Percentiles rank a stretch among this genome's conserved stretches.
Conservation (phyloP, 208 protist genomes). For the Balamuthia mandrillaris region DNA sequence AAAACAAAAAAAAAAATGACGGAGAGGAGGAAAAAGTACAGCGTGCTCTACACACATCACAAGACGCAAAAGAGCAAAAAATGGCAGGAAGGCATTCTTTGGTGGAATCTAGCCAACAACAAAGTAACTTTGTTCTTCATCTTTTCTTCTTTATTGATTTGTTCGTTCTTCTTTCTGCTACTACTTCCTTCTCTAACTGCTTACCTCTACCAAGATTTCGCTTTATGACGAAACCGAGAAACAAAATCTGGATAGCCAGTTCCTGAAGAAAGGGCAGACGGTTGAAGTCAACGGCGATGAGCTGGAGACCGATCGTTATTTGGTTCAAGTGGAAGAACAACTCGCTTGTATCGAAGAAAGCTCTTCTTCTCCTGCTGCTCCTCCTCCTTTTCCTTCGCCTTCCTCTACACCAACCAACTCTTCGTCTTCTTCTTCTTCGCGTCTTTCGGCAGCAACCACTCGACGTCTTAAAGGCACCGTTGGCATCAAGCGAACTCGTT, state of each 20-base stretch:
- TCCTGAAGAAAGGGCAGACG: neutral
- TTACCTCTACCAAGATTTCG: neutral
- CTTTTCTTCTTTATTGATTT: neutral
- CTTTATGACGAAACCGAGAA: constrained; percentile 35
- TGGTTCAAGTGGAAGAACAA: neutral
- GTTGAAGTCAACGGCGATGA: neutral
- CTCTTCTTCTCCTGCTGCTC: too few species aligned
- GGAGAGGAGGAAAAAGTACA: too few species aligned
- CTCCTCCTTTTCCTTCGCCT: too few species aligned
- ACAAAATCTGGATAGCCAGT: constrained; percentile 7
- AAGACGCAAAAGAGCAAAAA: constrained; percentile 31
- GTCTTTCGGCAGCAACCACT: too few species aligned
- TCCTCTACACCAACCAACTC: too few species aligned
- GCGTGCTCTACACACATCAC: constrained; percentile 28
- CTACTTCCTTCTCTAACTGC: neutral
- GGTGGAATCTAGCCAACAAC: neutral
- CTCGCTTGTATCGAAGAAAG: too few species aligned
- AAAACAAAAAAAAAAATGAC: too few species aligned
- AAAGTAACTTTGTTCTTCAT: neutral
- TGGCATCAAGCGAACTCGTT: too few species aligned
- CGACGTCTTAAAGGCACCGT: too few species aligned
- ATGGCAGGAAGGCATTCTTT: constrained; percentile 15
- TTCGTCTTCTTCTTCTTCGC: too few species aligned
- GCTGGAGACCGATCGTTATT: constrained; percentile 21
- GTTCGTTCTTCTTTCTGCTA: neutral